phyloP scores from a whole-genome alignment of 768 basidiomycete species.

The Kwoniella mangroviensis region DNA sequence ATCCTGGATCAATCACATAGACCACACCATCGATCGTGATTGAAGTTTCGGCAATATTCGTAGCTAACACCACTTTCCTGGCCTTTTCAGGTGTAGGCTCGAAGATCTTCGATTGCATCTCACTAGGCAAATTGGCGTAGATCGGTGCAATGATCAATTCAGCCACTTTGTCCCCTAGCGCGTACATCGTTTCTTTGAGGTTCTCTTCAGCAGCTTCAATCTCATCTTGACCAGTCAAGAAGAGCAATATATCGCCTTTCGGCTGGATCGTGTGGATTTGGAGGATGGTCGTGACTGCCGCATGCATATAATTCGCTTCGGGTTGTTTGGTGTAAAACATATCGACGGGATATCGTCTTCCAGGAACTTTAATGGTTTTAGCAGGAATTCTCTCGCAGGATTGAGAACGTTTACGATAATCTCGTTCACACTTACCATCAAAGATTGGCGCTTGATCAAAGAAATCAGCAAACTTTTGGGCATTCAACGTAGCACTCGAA shows the following conservation, averaged over 20 bases:
- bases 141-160: conserved; percentile 97
- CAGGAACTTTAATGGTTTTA: conserved; percentile 70
- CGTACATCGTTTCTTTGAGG: conserved; percentile 89
- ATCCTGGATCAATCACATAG: conserved; percentile 98
- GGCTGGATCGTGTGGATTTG: conserved; percentile 99
- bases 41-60: conserved; percentile 99
- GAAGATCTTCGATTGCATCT: conserved; percentile 99
- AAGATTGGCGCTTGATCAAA: conserved; percentile 97
- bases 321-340: conserved; percentile 99
- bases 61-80: conserved; percentile 95
- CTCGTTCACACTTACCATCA: conserved; percentile 66
- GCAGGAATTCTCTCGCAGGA: neutral
- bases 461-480: conserved; percentile 96
- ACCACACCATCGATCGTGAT: conserved; percentile 99
- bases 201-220: conserved; percentile 98
- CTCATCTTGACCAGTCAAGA: conserved; percentile 98
- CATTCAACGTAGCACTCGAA: conserved; percentile 91
- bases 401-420: neutral
- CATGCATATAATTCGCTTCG: conserved; percentile 98
- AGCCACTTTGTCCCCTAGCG: conserved; percentile 91
- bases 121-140: conserved; percentile 97
- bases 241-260: conserved; percentile 95
- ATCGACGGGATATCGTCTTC: conserved; percentile 95
- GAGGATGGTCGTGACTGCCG: conserved; percentile 97
- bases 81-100: conserved; percentile 97